Base-by-base conservation (phyloP, 2,329 filamentous ascomycete species). In the Emydomyces testavorans region DNA sequence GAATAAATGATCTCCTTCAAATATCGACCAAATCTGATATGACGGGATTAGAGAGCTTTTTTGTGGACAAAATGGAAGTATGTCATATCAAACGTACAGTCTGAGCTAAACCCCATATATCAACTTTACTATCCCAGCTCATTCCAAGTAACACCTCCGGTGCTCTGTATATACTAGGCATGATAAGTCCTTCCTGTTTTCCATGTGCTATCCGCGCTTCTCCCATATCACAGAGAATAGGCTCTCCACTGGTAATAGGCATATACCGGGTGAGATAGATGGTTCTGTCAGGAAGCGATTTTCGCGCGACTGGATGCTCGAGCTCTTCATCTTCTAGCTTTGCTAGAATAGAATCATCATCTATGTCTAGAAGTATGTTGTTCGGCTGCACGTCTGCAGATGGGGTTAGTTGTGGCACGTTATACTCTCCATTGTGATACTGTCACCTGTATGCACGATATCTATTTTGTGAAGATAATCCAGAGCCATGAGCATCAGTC, bases 341-440 rank as follows among this genome's bases (percentile, higher is more conserved):
- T 20, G 57, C 52, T 13, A 61, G 53, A 16, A 42, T n/a, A 13
- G 49, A 50, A 1, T 53, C 51, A 20, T 57, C 49, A 16, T 52
- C 49, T 56, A 50, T 21, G 50, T 50, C 52, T 57, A 54, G 7
- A 37, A 68, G 56, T 20, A 68, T 64, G 50, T 68, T 67, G 43
- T 65, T 60, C 4, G 1, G 21, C 50, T 51, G 39, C 6, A 51
- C 35, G 32, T 53, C 51, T 53, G n/a, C n/a, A 41, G 13, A 26
- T 23, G n/a, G 16, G 7, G 18, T 43, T 34, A 35, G 31, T 4
- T 23, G 2, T 8, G 32, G 6, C 10, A 31, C 26, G 34, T 4
- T 11, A 5, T 11, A 15, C 15, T 36, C 31, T 2, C 4, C 10
- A 21, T 6, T 26, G 16, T n/a, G 6, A 38, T 13, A 41, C 2